Conservation (phyloP, 768 basidiomycete genomes). For the Russula vinacea region DNA sequence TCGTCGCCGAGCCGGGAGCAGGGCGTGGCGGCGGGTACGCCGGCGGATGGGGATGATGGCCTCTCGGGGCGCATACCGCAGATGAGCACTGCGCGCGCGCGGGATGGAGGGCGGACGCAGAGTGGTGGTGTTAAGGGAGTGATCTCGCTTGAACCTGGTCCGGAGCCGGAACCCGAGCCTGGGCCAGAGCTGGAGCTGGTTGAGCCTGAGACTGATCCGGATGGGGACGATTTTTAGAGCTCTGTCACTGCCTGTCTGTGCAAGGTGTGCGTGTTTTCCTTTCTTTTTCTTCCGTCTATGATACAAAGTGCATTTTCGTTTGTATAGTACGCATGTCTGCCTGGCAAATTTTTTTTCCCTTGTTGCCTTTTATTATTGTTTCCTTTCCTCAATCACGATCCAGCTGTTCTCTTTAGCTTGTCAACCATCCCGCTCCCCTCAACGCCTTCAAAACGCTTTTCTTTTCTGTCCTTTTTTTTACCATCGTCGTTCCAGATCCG, state of each 20-base stretch:
- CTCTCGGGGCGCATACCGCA: slow-evolving; percentile 39
- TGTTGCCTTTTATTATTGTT: not conserved
- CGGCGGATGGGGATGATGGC: not conserved
- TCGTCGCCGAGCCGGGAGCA: not conserved
- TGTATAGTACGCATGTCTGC: not conserved
- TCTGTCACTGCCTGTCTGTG: too few relatives aligned
- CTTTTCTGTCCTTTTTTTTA: not conserved
- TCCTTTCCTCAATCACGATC: not conserved
- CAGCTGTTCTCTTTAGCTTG: not conserved
- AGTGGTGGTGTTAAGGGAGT: slow-evolving; percentile 83
- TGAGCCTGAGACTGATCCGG: slow-evolving; percentile 32
- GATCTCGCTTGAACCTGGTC: slow-evolving; percentile 37
- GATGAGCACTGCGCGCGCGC: slow-evolving; percentile 71
- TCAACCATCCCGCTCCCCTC: not conserved
- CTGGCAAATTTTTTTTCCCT: too few relatives aligned
- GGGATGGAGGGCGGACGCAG: slow-evolving; percentile 80
- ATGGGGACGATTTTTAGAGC: slow-evolving; percentile 32
- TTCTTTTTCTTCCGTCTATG: too few relatives aligned
- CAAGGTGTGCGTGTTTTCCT: too few relatives aligned
- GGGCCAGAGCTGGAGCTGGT: slow-evolving; percentile 1
- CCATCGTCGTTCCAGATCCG: not conserved
- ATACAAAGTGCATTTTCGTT: not conserved
- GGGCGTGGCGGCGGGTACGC: not conserved
- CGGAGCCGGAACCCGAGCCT: not conserved
- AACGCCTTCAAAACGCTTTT: not conserved